Base-by-base conservation (phyloP, 2,329 filamentous ascomycete genomes). In the Exophiala calicioides region DNA sequence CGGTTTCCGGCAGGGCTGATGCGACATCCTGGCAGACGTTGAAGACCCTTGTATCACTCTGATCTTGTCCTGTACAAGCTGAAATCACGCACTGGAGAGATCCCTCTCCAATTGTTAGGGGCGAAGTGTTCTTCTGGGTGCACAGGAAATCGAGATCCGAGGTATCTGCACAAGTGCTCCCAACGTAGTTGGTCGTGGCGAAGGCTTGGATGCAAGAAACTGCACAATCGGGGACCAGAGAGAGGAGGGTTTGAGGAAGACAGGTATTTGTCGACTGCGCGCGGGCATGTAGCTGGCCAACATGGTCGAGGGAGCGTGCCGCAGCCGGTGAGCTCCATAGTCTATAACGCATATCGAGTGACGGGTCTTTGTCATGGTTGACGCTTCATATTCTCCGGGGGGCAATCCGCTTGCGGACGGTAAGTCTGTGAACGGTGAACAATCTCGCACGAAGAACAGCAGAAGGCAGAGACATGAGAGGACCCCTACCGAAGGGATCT, bases 101-200 rank as follows among this genome's bases (percentile, higher is more conserved):
- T 8, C 77, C 85, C 66, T 89, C 86, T n/a, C 84, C 85, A 36
- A 88, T 60, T 1, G 86, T 88, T 58, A 82, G 84, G 7, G 81
- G 83, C 21, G 77, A 77, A 9, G 64, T 67, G 6, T 83, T 83
- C 24, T 72, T 71, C 47, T 74, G 72, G 27, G 75, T 74, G 63
- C 86, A 90, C 5, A 89, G 71, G 56, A 83, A 88, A 58, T 74
- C 67, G 56, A 88, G 63, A 19, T 82, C 73, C 8, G 76, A 71
- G 10, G 68, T 67, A 24, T 65, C 60, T 21, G 72, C 71, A 59
- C 82, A 85, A 36, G 63, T 61, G 38, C 64, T 66, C 15, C 63
- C 58, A 26, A 73, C 72, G 60, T 80, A 86, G 62, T 84, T 81
- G 52, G 72, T 68, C n/a, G 65, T 63, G 56, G 88, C 69, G 58